Evolutionary conservation across 306 rosid species (phyloP).

Genomic region (Astragalus membranaceus): DNA sequence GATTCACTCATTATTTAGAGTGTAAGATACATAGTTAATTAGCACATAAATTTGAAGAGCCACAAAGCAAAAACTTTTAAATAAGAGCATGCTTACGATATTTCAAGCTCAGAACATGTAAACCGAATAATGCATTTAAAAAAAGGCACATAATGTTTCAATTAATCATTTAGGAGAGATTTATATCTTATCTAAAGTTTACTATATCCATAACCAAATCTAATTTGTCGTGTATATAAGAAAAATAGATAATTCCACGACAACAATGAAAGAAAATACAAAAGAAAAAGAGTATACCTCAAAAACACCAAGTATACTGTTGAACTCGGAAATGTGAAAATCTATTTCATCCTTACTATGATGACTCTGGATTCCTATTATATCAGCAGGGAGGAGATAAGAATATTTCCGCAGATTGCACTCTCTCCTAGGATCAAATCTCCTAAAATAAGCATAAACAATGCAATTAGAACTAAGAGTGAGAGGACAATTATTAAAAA

Average conservation of each 20-base stretch:
- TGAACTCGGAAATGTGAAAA: conserved; percentile 73
- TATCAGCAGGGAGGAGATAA: conserved; percentile 74
- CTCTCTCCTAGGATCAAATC: conserved; percentile 89
- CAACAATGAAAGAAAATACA: not conserved
- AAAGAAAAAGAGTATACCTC: conserved; percentile 43
- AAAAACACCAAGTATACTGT: conserved; percentile 51
- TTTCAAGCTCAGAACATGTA: not conserved
- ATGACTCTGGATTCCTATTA: conserved; percentile 70
- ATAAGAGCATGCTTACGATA: not conserved
- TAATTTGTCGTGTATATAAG: not conserved
- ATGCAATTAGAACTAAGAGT: not conserved
- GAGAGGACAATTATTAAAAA: not conserved
- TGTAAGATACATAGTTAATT: not conserved
- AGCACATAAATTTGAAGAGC: not conserved
- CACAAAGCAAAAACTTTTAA: not conserved
- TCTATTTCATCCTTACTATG: conserved; percentile 48
- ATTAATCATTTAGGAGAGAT: not conserved
- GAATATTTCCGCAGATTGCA: conserved; percentile 84
- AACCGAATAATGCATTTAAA: not conserved
- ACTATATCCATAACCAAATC: not conserved
- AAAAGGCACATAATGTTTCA: not conserved
- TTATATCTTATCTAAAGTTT: not conserved
- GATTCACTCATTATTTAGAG: no score
- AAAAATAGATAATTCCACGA: not conserved
- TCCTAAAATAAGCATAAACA: conserved; percentile 42